Base-by-base conservation (phyloP, 345 rosid genomes). In the Geranium brycei region DNA sequence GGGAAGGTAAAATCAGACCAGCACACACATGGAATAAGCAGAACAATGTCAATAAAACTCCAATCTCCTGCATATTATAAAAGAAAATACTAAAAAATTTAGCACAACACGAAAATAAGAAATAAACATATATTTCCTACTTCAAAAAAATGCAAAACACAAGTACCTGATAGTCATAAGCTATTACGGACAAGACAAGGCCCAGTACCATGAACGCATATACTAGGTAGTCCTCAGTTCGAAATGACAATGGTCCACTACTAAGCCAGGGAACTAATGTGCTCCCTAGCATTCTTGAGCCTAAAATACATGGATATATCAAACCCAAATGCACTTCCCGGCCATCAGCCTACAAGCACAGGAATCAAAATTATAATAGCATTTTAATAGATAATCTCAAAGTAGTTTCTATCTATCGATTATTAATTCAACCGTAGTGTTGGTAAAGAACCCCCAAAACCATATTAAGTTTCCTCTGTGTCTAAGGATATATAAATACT, bases 211-310 rank as follows among this genome's bases (percentile, higher is more conserved):
- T 58, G 64, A 86, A 88, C 31, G 86, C 73, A 80, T 81, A 88
- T 2, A 79, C 73, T 62, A 88, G 71, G 83, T 82, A 91, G 73
- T 90, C 97, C 74, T 93, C 97, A 31, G 79, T 80, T 3, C 96
- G 81, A 66, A 85, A 60, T 18, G 91, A 80, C 62, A 80, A 78
- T 47, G 81, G 79, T 69, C 85, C 88, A 65, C 81, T 78, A 68
- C 80, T 74, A 16, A 88, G 72, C 99, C 99, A 90, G 28, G 96
- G 97, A 64, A 87, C 88, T 57, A 82, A 60, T 35, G 96, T 83
- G 76, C 96, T 90, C 41, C 99, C 99, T 32, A 88, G 84, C 97
- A 93, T 93, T 77, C 95, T 88, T 81, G 99, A 79, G 53, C 89
- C 96, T 80, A 87, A 65, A 62, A 93, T 67, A 74, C 90, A 90